Evolutionary conservation across 2,329 filamentous ascomycete species (phyloP).

Genomic region (Xylaria sp.): DNA sequence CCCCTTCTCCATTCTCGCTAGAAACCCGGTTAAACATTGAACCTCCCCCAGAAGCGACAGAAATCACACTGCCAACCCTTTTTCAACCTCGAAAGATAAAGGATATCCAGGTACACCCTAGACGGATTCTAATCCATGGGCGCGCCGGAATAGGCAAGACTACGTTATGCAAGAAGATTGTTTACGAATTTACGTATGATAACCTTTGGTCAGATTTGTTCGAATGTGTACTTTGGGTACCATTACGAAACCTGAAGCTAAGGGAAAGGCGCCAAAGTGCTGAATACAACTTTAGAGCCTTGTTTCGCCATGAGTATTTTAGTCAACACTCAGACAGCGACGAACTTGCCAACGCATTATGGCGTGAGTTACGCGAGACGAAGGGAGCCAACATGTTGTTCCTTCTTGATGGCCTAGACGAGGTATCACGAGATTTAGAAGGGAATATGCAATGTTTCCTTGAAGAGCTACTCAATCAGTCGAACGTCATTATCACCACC

Average conservation of each 20-base stretch:
- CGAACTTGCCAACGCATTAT: background rate
- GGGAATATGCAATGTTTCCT: background rate
- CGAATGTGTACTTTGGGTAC: conserved; percentile 10
- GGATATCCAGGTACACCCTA: background rate
- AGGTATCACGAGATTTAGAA: conserved; percentile 38
- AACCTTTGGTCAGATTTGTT: background rate
- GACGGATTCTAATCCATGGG: conserved; percentile 7
- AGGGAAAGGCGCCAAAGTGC: background rate
- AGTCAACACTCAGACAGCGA: background rate
- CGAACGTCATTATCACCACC: conserved; percentile 49
- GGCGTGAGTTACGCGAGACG: background rate
- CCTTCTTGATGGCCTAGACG: conserved; percentile 43
- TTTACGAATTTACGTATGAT: conserved; percentile 13
- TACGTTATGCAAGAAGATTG: conserved; percentile 24
- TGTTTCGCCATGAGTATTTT: conserved; percentile 1
- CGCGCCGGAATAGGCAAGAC: conserved; percentile 19
- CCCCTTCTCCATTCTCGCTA: background rate
- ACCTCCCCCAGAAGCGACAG: background rate
- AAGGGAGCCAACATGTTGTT: background rate
- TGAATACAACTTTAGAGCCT: background rate
- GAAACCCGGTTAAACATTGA: background rate
- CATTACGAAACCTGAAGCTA: background rate
- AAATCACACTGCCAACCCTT: background rate
- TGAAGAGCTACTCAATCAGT: conserved; percentile 29
- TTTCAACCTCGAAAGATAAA: background rate